Evolutionary conservation across 805 yeast species (phyloP).

Genomic region (Ogataea degrootiae): DNA sequence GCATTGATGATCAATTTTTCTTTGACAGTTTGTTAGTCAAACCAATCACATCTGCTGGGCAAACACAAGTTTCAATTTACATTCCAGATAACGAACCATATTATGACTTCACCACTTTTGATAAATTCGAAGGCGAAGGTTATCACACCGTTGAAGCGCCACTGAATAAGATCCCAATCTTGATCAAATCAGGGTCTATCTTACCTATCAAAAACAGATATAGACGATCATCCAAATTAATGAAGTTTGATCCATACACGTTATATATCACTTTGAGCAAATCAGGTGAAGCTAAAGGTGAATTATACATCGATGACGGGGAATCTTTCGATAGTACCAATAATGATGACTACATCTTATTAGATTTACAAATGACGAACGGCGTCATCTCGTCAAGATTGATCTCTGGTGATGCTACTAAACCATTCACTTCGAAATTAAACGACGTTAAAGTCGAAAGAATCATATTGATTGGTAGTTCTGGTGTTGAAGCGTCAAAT

Average conservation of each 20-base stretch:
- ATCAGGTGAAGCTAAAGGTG: conserved; percentile 41
- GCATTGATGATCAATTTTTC: conserved; percentile 78
- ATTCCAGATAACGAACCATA: conserved; percentile 54
- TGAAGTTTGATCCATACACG: conserved; percentile 78
- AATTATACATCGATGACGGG: conserved; percentile 81
- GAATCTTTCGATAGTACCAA: conserved; percentile 54
- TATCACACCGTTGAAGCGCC: conserved; percentile 37
- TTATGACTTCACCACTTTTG: conserved; percentile 46
- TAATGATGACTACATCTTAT: conserved; percentile 44
- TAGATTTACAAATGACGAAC: conserved; percentile 36
- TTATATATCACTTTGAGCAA: conserved; percentile 54
- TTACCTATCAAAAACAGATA: conserved; percentile 63
- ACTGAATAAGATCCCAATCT: conserved; percentile 64
- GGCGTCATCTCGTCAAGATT: conserved; percentile 27
- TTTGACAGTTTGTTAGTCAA: conserved; percentile 69
- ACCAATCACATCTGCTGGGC: conserved; percentile 66
- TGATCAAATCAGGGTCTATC: conserved; percentile 75
- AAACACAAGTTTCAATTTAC: conserved; percentile 35
- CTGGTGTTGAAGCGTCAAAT: conserved; percentile 4
- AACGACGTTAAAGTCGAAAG: conserved; percentile 47
- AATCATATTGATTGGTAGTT: conserved; percentile 44
- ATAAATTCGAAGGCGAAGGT: conserved; percentile 34
- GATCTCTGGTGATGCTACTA: conserved; percentile 20
- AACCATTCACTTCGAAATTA: conserved; percentile 16
- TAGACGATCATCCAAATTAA: conserved; percentile 74